These are phyloP conservation scores for Acanthamoeba sp. DNA, from an alignment of 208 protist genomes.

Conservation along the genomic window DNA sequence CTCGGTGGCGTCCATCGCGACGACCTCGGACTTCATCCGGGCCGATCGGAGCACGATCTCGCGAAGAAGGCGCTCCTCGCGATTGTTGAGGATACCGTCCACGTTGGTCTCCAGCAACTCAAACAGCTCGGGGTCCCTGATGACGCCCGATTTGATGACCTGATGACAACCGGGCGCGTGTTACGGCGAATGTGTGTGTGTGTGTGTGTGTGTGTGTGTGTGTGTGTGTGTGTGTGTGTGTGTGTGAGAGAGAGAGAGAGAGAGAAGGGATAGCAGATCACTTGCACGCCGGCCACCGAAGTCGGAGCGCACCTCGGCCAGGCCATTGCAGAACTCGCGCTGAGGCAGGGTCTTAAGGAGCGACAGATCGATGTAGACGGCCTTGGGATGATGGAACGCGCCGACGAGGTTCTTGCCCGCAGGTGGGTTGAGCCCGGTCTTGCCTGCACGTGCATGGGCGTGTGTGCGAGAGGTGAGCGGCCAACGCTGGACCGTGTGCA, in stretches of 20 bases:
- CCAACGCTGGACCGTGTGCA: neutral
- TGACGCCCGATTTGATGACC: slow-evolving; percentile 81
- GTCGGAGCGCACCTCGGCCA: slow-evolving; percentile 86
- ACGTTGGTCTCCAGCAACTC: slow-evolving; percentile 80
- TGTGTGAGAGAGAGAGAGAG: no score
- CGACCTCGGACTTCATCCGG: slow-evolving; percentile 84
- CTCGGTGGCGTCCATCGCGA: slow-evolving; percentile 82
- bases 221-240: no score
- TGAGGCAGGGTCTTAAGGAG: slow-evolving; percentile 85
- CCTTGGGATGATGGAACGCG: slow-evolving; percentile 92
- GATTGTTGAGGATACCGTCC: slow-evolving; percentile 76
- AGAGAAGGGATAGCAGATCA: neutral
- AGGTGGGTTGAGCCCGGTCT: slow-evolving; percentile 89
- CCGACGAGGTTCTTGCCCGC: slow-evolving; percentile 93
- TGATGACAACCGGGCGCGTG: no score
- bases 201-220: no score
- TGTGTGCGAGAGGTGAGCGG: no score
- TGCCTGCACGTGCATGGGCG: no score
- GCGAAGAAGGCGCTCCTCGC: slow-evolving; percentile 76
- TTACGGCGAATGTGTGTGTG: no score
- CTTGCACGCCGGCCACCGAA: no score
- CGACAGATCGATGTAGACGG: slow-evolving; percentile 86
- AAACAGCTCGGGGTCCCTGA: slow-evolving; percentile 81
- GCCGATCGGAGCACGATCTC: slow-evolving; percentile 77
- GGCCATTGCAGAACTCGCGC: slow-evolving; percentile 89